Evolutionary conservation across 116 monocot species (phyloP).

Genomic region (Papilionanthe hybrid): DNA sequence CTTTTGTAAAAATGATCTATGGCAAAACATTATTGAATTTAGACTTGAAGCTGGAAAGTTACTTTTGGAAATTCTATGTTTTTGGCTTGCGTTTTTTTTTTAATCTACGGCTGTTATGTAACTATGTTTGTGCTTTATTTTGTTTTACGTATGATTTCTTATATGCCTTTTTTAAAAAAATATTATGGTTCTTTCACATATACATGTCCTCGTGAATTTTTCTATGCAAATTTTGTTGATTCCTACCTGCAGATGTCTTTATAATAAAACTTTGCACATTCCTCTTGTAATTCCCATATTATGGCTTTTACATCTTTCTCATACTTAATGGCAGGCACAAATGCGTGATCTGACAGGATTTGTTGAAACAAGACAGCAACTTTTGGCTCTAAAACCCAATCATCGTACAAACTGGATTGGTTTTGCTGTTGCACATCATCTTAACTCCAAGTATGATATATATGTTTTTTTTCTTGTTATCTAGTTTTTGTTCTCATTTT

Average conservation of each 20-base stretch:
- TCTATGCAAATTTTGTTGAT: not conserved
- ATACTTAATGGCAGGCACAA: conserved; percentile 65
- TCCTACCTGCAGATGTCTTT: not conserved
- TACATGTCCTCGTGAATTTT: not conserved
- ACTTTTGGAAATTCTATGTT: not conserved
- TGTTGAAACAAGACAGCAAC: conserved; percentile 98
- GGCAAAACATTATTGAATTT: not conserved
- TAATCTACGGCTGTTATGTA: not conserved
- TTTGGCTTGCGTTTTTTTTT: not conserved
- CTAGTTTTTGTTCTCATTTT: not conserved
- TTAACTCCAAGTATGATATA: conserved; percentile 67
- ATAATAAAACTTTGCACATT: not conserved
- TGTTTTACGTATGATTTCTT: too few relatives aligned
- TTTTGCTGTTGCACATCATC: conserved; percentile 92
- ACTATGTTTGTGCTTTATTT: not conserved
- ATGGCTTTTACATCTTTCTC: not conserved
- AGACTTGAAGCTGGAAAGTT: not conserved
- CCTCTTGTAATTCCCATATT: not conserved
- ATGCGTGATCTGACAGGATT: conserved; percentile 91
- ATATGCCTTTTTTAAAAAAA: not conserved
- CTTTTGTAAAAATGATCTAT: not conserved
- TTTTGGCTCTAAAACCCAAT: conserved; percentile 80
- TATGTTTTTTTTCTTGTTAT: not conserved
- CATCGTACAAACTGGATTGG: conserved; percentile 99
- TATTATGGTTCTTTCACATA: conserved; percentile 1